Conservation (phyloP, 805 yeast species). For the Yarrowia osloensis region DNA sequence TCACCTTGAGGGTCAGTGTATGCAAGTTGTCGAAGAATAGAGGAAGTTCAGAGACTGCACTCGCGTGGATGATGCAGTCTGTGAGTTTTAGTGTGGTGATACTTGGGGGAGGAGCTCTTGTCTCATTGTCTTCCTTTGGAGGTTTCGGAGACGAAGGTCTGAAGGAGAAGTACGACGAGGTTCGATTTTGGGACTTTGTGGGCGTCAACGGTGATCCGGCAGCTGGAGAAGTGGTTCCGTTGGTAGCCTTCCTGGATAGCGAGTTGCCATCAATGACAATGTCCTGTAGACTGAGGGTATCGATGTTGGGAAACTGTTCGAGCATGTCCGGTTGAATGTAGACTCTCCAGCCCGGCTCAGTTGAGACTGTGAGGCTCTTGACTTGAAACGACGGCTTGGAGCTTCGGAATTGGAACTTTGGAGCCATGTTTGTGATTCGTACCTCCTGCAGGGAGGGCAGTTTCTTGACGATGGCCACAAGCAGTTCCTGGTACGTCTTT, state of each 20-base stretch:
- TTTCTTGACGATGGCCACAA: conserved; percentile 9
- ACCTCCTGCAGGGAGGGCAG: neutral
- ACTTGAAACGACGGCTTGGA: conserved; percentile 1
- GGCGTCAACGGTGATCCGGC: neutral
- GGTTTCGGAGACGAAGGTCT: conserved; percentile 2
- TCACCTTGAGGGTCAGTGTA: neutral
- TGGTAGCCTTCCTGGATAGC: neutral
- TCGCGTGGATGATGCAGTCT: conserved; percentile 16
- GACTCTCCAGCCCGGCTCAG: conserved; percentile 25
- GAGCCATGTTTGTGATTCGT: conserved; percentile 13
- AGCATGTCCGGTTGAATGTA: conserved; percentile 17
- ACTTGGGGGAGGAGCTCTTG: neutral
- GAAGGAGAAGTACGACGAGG: conserved; percentile 14
- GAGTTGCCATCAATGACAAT: conserved; percentile 19
- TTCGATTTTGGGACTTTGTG: conserved; percentile 2
- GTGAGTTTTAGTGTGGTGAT: conserved; percentile 1
- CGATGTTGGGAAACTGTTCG: conserved; percentile 25
- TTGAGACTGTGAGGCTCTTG: neutral
- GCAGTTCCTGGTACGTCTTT: conserved; percentile 12
- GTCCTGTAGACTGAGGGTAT: conserved; percentile 1
- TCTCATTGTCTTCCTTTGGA: neutral
- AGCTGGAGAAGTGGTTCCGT: neutral
- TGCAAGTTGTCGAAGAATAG: neutral
- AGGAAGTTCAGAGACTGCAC: neutral
- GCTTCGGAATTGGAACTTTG: conserved; percentile 16